These are phyloP conservation scores for Colletotrichum ledebouriae DNA, from an alignment of 2,329 filamentous ascomycete genomes.

Conservation along the genomic window DNA sequence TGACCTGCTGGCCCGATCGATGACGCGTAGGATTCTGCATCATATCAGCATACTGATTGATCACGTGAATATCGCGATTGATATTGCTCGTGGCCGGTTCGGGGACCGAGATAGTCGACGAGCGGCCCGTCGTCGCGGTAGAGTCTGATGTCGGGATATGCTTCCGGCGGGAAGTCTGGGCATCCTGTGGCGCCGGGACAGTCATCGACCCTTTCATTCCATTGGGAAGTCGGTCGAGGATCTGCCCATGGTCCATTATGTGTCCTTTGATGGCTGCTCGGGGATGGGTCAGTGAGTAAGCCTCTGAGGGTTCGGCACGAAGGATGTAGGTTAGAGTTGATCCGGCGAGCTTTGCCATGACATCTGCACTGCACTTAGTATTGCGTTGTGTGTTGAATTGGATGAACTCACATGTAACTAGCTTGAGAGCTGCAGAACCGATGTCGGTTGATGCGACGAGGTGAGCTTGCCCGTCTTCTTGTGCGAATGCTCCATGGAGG, in stretches of 20 bases:
- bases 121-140: slow-evolving; percentile 4
- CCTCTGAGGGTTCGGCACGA: background rate
- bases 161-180: background rate
- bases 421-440: background rate
- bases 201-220: slow-evolving; percentile 14
- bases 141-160: slow-evolving; percentile 21
- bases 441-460: background rate
- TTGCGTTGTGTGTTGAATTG: background rate
- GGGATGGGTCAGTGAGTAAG: background rate
- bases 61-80: no score
- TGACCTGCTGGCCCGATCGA: slow-evolving; percentile 47
- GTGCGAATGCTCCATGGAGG: background rate
- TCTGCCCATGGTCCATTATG: slow-evolving; percentile 21
- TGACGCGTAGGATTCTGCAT: slow-evolving; percentile 46
- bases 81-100: slow-evolving; percentile 25
- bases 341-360: slow-evolving; percentile 9
- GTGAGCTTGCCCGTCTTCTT: slow-evolving; percentile 1
- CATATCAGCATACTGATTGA: background rate
- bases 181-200: slow-evolving; percentile 12
- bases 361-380: slow-evolving; percentile 14
- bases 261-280: slow-evolving; percentile 3
- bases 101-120: slow-evolving; percentile 22
- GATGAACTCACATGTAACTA: slow-evolving; percentile 31
- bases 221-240: slow-evolving; percentile 23
- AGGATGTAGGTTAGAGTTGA: background rate